Evolutionary conservation across 345 rosid genomes (phyloP).

Genomic region (Hevea brasiliensis): DNA sequence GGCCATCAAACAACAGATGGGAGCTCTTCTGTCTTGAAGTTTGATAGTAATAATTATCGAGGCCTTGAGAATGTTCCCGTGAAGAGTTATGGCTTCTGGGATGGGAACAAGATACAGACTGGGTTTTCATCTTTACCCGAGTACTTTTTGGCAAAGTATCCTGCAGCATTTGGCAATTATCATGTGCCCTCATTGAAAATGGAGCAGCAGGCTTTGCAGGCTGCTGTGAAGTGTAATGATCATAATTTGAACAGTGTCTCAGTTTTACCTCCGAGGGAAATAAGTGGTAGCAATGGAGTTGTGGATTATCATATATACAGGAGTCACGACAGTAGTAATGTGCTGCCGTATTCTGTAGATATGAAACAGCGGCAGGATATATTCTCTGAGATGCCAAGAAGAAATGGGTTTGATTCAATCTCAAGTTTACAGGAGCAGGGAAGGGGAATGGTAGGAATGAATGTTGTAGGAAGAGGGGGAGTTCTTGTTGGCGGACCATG

Average conservation of each 20-base stretch:
- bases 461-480: slow-evolving; percentile 48
- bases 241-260: slow-evolving; percentile 35
- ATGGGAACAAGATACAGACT: slow-evolving; percentile 74
- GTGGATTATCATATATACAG: slow-evolving; percentile 46
- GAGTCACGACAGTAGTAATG: slow-evolving; percentile 35
- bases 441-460: slow-evolving; percentile 47
- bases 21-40: slow-evolving; percentile 35
- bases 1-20: slow-evolving; percentile 38
- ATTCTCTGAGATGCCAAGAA: slow-evolving; percentile 42
- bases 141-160: slow-evolving; percentile 69
- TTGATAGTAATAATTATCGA: slow-evolving; percentile 44
- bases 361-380: slow-evolving; percentile 50
- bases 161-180: slow-evolving; percentile 60
- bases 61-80: slow-evolving; percentile 60
- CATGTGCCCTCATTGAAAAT: slow-evolving; percentile 33
- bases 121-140: slow-evolving; percentile 75
- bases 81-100: slow-evolving; percentile 81
- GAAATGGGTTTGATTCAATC: slow-evolving; percentile 47
- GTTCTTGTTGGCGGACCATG: slow-evolving; percentile 46
- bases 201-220: slow-evolving; percentile 43
- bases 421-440: slow-evolving; percentile 50
- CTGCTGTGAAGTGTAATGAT: slow-evolving; percentile 35
- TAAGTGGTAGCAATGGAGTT: slow-evolving; percentile 39
- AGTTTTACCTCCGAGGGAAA: slow-evolving; percentile 36
- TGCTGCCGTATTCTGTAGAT: slow-evolving; percentile 45